Conservation (phyloP, 75 land plant species). For the Pinus tabuliformis region DNA sequence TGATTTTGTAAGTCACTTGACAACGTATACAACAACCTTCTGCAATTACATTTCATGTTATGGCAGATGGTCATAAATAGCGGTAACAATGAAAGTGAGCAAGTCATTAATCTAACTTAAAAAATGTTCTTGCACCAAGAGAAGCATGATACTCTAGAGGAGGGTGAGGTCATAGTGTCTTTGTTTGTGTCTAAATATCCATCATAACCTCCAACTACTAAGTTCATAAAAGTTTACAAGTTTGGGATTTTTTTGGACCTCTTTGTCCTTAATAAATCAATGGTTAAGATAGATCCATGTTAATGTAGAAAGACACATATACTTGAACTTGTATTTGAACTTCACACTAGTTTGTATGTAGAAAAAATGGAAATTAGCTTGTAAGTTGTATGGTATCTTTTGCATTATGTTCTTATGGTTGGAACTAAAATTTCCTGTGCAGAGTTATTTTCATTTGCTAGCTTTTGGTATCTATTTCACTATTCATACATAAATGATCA, state of each 20-base stretch:
- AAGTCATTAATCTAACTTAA: not conserved
- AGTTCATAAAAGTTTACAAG: no score
- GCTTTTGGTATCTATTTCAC: constrained; percentile 53
- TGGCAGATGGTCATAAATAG: not conserved
- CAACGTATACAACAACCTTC: not conserved
- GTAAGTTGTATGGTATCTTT: not conserved
- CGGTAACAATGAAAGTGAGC: not conserved
- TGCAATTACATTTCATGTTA: not conserved
- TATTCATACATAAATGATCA: constrained; percentile 30
- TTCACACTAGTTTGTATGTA: not conserved
- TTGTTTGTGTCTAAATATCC: no score
- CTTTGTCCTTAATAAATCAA: no score
- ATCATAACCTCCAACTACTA: no score
- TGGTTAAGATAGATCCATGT: no score
- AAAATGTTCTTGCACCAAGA: no score
- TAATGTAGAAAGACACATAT: not conserved
- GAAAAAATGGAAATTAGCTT: not conserved
- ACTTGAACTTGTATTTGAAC: not conserved
- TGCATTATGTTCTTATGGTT: not conserved
- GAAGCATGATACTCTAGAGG: no score
- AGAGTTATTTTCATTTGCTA: constrained; percentile 46
- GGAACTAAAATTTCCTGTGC: constrained; percentile 6
- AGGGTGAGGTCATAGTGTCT: no score
- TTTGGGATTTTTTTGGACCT: no score
- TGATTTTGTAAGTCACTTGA: not conserved